Evolutionary conservation across 2,329 filamentous ascomycete species (phyloP).

Genomic region (Penicillium sp.): DNA sequence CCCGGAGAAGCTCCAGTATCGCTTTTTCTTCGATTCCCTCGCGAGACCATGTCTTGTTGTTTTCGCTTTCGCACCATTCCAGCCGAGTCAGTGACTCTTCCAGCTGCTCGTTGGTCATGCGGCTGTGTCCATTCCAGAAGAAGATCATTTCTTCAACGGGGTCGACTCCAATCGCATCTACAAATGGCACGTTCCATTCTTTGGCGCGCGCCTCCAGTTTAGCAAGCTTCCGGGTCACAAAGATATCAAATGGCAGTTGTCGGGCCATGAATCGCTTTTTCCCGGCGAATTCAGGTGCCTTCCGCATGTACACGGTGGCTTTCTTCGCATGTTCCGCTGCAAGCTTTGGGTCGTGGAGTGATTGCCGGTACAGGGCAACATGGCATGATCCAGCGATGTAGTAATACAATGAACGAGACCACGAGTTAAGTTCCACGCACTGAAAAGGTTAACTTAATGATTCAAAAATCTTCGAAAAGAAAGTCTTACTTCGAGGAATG

Average conservation of each 20-base stretch:
- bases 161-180: slow-evolving; percentile 76
- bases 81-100: slow-evolving; percentile 62
- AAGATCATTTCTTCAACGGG: slow-evolving; percentile 90
- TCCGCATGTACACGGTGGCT: slow-evolving; percentile 68
- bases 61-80: slow-evolving; percentile 65
- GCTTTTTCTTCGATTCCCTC: slow-evolving; percentile 61
- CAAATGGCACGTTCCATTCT: slow-evolving; percentile 63
- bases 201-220: slow-evolving; percentile 84
- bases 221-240: slow-evolving; percentile 75
- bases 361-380: slow-evolving; percentile 72
- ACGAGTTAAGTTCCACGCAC: slow-evolving; percentile 79
- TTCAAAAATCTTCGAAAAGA: slow-evolving; percentile 3
- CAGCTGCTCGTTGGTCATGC: slow-evolving; percentile 68
- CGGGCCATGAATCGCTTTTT: slow-evolving; percentile 88
- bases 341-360: slow-evolving; percentile 34
- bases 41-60: slow-evolving; percentile 50
- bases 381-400: slow-evolving; percentile 80
- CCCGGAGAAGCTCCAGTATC: slow-evolving; percentile 64
- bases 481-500: slow-evolving; percentile 61
- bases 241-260: slow-evolving; percentile 85
- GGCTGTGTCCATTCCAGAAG: slow-evolving; percentile 85
- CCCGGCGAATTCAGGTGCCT: slow-evolving; percentile 70
- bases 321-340: slow-evolving; percentile 59
- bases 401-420: slow-evolving; percentile 86
- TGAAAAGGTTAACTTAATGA: slow-evolving; percentile 26